Conservation (phyloP, 192 early-diverging fungal genomes). For the Linnemannia elongata region DNA sequence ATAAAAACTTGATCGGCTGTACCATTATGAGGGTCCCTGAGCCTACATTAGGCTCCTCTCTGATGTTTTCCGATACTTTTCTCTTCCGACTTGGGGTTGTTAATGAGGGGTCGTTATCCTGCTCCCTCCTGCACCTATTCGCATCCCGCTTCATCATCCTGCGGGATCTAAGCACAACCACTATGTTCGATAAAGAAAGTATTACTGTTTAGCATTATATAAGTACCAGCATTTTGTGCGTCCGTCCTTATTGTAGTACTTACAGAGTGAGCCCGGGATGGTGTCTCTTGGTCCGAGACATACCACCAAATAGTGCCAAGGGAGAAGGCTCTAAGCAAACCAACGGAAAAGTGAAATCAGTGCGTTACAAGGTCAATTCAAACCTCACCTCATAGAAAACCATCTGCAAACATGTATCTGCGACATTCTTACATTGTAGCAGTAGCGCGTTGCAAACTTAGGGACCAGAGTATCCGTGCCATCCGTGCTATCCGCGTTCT, state of each 20-base stretch:
- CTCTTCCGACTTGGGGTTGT: neutral
- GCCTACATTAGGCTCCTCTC: neutral
- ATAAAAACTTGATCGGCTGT: neutral
- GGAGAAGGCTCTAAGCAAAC: neutral
- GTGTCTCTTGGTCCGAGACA: neutral
- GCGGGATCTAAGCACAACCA: neutral
- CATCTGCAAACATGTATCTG: neutral
- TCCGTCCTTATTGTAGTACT: neutral
- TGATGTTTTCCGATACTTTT: neutral
- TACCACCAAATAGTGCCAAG: slow-evolving; percentile 26
- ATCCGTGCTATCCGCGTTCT: neutral
- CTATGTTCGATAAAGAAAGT: neutral
- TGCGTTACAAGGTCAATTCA: neutral
- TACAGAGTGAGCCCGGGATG: slow-evolving; percentile 1
- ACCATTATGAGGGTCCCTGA: neutral
- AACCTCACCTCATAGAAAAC: neutral
- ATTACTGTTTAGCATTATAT: neutral
- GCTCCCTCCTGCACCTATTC: neutral
- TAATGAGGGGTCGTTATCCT: neutral
- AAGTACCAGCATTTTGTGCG: neutral
- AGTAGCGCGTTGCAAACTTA: slow-evolving; percentile 29
- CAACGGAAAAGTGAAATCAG: neutral
- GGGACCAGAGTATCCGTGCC: neutral
- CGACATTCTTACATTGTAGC: slow-evolving; percentile 26
- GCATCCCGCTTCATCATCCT: neutral